A percentile compares a stretch with the other conserved stretches of the same genome.
These are phyloP conservation scores for Puccinia polysora DNA, from an alignment of 1,284 basidiomycete species.

Conservation along the genomic window DNA sequence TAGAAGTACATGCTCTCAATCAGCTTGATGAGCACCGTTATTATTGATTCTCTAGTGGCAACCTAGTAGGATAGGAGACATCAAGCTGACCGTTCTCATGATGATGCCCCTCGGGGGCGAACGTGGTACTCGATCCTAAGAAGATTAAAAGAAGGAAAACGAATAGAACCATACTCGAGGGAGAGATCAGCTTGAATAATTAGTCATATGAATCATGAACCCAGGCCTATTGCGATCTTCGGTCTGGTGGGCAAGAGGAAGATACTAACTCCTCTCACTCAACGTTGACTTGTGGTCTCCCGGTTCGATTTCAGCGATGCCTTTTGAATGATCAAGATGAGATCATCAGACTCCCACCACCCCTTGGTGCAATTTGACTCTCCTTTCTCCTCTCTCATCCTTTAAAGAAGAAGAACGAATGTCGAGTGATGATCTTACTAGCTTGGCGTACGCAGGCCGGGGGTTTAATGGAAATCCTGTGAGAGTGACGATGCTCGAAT, in stretches of 20 bases:
- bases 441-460: constrained; percentile 15
- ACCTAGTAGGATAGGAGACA: too few species aligned
- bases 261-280: background rate
- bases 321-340: too few species aligned
- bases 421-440: background rate
- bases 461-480: constrained; percentile 20
- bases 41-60: too few species aligned
- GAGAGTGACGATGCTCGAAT: constrained; percentile 6
- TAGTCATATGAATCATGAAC: too few species aligned
- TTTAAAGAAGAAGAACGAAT: too few species aligned
- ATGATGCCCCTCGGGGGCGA: constrained; percentile 8
- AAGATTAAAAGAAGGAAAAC: background rate
- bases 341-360: too few species aligned
- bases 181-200: background rate
- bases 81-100: constrained; percentile 17
- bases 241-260: background rate
- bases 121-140: constrained; percentile 25
- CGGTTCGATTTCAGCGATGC: constrained; percentile 8
- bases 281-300: constrained; percentile 23
- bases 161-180: too few species aligned
- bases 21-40: too few species aligned
- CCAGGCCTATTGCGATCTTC: too few species aligned
- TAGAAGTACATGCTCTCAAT: too few species aligned
- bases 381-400: too few species aligned
- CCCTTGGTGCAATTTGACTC: too few species aligned